A percentile compares a stretch with the other conserved stretches of the same genome.
These are phyloP conservation scores for Mycena rebaudengoi DNA, from an alignment of 768 basidiomycete species.

Conservation along the genomic window DNA sequence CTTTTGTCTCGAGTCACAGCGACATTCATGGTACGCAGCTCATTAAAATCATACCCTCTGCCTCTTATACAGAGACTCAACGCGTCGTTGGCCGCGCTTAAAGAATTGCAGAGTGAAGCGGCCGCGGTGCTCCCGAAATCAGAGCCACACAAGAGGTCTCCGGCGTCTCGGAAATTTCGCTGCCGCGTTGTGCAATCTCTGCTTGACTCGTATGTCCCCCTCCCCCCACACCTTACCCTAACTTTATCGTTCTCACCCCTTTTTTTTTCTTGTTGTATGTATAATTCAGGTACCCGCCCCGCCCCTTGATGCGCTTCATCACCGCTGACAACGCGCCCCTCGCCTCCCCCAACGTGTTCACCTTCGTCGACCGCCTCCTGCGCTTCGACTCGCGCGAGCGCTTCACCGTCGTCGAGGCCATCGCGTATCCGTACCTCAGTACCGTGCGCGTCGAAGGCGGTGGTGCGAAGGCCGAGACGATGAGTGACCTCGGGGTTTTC, in stretches of 20 bases:
- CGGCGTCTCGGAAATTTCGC: constrained; percentile 56
- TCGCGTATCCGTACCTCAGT: constrained; percentile 91
- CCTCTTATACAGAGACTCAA: constrained; percentile 61
- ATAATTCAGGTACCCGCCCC: constrained; percentile 85
- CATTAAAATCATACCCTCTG: constrained; percentile 67
- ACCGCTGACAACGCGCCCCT: constrained; percentile 95
- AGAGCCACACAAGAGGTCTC: constrained; percentile 47
- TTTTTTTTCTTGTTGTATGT: too few relatives aligned
- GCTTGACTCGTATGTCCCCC: too few relatives aligned
- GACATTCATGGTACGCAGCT: constrained; percentile 66
- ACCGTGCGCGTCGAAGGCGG: constrained; percentile 28
- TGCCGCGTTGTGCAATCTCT: constrained; percentile 70
- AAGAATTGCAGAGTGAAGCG: constrained; percentile 60
- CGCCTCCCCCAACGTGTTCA: constrained; percentile 95
- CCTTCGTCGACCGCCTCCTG: constrained; percentile 93
- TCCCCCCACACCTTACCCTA: too few relatives aligned
- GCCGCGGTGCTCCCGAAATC: constrained; percentile 66
- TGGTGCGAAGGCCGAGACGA: constrained; percentile 16
- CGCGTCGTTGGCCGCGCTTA: constrained; percentile 61
- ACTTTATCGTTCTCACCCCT: too few relatives aligned
- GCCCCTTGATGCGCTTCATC: constrained; percentile 94
- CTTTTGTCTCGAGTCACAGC: constrained; percentile 70
- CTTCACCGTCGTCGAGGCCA: constrained; percentile 91
- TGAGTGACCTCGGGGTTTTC: constrained; percentile 25
- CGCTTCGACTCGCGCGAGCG: constrained; percentile 98